phyloP scores from a whole-genome alignment of 2,329 filamentous ascomycete genomes.

The Hypocrella siamensis region DNA sequence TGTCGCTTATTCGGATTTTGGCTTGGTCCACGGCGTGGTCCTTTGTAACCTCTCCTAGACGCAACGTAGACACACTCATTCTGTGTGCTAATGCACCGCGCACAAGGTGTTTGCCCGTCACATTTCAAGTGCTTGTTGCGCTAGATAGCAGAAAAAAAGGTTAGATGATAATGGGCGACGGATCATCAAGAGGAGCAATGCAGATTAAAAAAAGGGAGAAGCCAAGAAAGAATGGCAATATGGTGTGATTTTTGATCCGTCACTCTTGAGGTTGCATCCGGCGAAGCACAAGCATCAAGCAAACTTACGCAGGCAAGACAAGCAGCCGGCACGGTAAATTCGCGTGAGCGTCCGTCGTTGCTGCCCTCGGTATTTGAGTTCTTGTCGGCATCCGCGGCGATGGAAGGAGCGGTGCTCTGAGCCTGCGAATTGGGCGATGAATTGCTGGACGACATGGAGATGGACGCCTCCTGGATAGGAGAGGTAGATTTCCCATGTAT shows the following conservation, averaged over 20 bases:
- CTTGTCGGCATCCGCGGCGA: conserved; percentile 1
- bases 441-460: conserved; percentile 3
- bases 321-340: conserved; percentile 29
- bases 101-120: conserved; percentile 54
- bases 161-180: neutral
- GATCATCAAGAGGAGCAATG: neutral
- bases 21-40: conserved; percentile 23
- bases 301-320: conserved; percentile 38
- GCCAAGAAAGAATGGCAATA: neutral
- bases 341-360: conserved; percentile 8
- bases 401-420: conserved; percentile 2
- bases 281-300: too few species aligned
- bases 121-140: conserved; percentile 59
- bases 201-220: neutral
- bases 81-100: conserved; percentile 44
- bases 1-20: conserved; percentile 34
- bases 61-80: conserved; percentile 56
- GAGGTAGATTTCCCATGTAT: conserved; percentile 1
- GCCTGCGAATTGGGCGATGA: conserved; percentile 3
- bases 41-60: conserved; percentile 62
- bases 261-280: too few species aligned
- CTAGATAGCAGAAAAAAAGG: conserved; percentile 15
- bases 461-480: neutral
- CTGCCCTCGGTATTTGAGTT: conserved; percentile 3
- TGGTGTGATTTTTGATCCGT: too few species aligned